Base-by-base conservation (phyloP, 345 rosid genomes). In the Eucalyptus regnans region DNA sequence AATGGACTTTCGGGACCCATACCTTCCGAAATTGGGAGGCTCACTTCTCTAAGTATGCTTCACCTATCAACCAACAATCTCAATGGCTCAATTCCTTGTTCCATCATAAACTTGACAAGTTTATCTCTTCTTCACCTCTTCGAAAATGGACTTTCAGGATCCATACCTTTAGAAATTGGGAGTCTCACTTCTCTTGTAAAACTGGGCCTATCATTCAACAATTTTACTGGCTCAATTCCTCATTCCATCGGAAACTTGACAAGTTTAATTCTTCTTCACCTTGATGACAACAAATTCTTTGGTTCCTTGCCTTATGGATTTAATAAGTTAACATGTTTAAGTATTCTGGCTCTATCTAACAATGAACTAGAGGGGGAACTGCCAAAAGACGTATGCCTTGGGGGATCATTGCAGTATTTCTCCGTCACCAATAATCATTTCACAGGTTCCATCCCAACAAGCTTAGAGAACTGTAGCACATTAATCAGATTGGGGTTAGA, bases 321-420 rank as follows among this genome's bases (percentile, higher is more conserved):
- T 62, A 62, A 62, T 62, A 62, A 29, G 16, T 0, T 62, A 29
- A 29, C 33, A 29, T 15, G 18, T 6, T 62, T 29, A 31, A 62
- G 17, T 13, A 4, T 0, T 1, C 7, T 29, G 3, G 18, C 0
- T 66, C 76, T 66, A 12, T 66, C 9, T 66, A 2, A 66, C 10
- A 66, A 66, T n/a, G 76, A 66, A n/a, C 37, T 66, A n/a, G 76
- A 66, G 76, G 80, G 80, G 44, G 80, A 33, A 16, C 1, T 68
- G 0, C 80, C 25, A 17, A 11, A 18, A 33, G 44, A 33, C 0
- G 4, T 68, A 33, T 68, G 80, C 41, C 44, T 17, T 1, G 80
- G 80, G 44, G 10, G 25, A 68, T 68, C 25, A 17, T 17, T 68
- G 25, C 80, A 1, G 3, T 1, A 68, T 68, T 68, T 33, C 44